Base-by-base conservation (phyloP, 352 stramenopile species). In the Globisporangium middletonii region DNA sequence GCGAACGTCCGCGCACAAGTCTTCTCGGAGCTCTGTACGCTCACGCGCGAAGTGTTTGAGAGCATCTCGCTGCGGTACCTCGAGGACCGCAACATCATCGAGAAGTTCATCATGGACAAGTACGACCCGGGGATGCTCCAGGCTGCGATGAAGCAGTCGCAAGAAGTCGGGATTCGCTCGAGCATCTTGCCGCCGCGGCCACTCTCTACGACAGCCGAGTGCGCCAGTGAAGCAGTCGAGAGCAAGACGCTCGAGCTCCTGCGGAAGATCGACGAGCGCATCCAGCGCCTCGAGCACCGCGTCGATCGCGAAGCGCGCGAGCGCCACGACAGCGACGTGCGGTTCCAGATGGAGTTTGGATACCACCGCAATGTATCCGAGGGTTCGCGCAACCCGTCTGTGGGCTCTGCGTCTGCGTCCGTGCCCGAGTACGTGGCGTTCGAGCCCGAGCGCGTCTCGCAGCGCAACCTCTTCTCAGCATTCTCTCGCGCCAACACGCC, bases 21-120 rank as follows among this genome's bases (percentile, higher is more conserved):
- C 0, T 91, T 92, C 55, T 88, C 79, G 0, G 83, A 92, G 61
- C 69, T 92, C 7, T 92, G 83, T 43, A 85, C 79, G 8, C 60
- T 90, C 8, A 89, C 83, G 1, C 72, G 83, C 7, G 79, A 90
- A 27, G 71, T 87, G 3, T 92, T 92, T 61, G 80, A 92, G 48
- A 85, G 51, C 44, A 89, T 92, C 26, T 89, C 79, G 15, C 59
- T 79, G 38, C 78, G 82, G 0, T 92, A 90, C 58, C 63, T 89
- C 16, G 83, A 92, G 37, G 83, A 92, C 41, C 78, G 83, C 16
- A 82, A 63, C 35, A 85, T 90, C 52, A 92, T 91, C 27, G 83
- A 92, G 53, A 86, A 88, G 57, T 88, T 91, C 57, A 92, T 92
- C 62, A 89, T 90, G 69, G 75, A 91, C 67, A 89, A 89, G 56